A percentile compares a stretch with the other conserved stretches of the same genome.
Evolutionary conservation across 768 basidiomycete species (phyloP).

Genomic region (Russula sp.): DNA sequence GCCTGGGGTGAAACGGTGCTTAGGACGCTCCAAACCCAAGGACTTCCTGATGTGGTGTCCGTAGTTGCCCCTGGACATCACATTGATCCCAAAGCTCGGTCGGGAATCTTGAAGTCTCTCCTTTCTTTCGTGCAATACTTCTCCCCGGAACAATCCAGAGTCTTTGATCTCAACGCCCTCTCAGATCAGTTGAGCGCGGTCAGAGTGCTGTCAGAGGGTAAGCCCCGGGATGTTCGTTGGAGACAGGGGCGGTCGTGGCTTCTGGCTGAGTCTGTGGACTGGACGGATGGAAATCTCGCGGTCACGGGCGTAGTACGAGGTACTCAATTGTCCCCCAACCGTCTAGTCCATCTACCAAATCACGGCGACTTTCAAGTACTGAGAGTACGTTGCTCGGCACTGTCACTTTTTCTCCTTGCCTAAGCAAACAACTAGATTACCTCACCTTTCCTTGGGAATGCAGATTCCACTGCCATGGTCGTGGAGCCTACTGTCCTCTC

Average conservation of each 20-base stretch:
- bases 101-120: conserved; percentile 74
- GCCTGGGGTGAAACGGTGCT: conserved; percentile 81
- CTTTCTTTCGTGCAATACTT: conserved; percentile 95
- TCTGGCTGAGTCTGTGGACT: conserved; percentile 56
- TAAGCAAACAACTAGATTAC: conserved; percentile 46
- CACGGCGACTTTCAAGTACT: conserved; percentile 83
- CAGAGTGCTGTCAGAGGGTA: conserved; percentile 77
- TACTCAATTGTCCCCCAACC: conserved; percentile 63
- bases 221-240: conserved; percentile 74
- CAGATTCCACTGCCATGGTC: conserved; percentile 48
- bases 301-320: conserved; percentile 88
- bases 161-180: conserved; percentile 61
- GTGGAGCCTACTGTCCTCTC: conserved; percentile 59
- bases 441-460: conserved; percentile 42
- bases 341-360: conserved; percentile 82
- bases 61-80: conserved; percentile 52
- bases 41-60: conserved; percentile 76
- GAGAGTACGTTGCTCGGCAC: conserved; percentile 43
- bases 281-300: conserved; percentile 58
- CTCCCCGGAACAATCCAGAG: conserved; percentile 68
- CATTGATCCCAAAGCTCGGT: conserved; percentile 54
- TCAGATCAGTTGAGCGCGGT: conserved; percentile 68
- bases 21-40: conserved; percentile 83
- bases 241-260: conserved; percentile 74
- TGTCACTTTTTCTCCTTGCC: background rate